A percentile compares a stretch with the other conserved stretches of the same genome.
phyloP scores from a whole-genome alignment of 2,329 filamentous ascomycete genomes.

The Diaporthe velutina region DNA sequence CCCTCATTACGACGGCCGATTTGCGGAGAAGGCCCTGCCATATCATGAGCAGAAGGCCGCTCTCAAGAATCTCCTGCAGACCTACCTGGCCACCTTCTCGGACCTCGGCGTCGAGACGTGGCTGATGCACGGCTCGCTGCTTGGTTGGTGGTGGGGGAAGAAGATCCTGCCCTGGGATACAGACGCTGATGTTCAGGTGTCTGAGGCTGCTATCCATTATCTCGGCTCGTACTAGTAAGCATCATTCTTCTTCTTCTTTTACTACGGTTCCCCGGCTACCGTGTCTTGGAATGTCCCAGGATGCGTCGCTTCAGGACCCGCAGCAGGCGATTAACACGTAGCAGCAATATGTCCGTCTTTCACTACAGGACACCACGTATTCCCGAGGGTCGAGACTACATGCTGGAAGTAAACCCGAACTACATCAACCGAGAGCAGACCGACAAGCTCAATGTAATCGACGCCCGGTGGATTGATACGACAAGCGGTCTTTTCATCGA shows the following conservation, averaged over 20 bases:
- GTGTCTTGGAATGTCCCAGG: no score
- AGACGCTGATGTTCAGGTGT: conserved; percentile 82
- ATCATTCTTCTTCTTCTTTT: no score
- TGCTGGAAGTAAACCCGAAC: conserved; percentile 63
- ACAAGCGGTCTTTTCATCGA: conserved; percentile 63
- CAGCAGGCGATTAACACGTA: no score
- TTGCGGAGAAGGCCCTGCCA: conserved; percentile 53
- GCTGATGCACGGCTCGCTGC: conserved; percentile 86
- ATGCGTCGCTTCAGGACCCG: no score
- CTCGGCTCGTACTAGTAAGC: conserved; percentile 75
- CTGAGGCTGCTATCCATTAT: conserved; percentile 73
- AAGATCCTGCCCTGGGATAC: conserved; percentile 81
- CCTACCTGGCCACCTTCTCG: conserved; percentile 78
- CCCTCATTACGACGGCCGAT: conserved; percentile 55
- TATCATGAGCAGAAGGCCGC: conserved; percentile 71
- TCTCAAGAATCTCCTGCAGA: conserved; percentile 75
- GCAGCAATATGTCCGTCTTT: conserved; percentile 70
- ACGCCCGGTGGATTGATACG: conserved; percentile 64
- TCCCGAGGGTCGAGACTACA: conserved; percentile 56
- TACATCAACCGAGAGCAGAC: conserved; percentile 53
- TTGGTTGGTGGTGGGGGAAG: conserved; percentile 90
- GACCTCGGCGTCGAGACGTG: conserved; percentile 80
- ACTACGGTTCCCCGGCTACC: no score
- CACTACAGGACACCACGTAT: conserved; percentile 56
- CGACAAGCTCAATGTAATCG: conserved; percentile 58